A percentile compares a stretch with the other conserved stretches of the same genome.
phyloP scores from a whole-genome alignment of 2,329 filamentous ascomycete species.

The Aureobasidium melanogenum region DNA sequence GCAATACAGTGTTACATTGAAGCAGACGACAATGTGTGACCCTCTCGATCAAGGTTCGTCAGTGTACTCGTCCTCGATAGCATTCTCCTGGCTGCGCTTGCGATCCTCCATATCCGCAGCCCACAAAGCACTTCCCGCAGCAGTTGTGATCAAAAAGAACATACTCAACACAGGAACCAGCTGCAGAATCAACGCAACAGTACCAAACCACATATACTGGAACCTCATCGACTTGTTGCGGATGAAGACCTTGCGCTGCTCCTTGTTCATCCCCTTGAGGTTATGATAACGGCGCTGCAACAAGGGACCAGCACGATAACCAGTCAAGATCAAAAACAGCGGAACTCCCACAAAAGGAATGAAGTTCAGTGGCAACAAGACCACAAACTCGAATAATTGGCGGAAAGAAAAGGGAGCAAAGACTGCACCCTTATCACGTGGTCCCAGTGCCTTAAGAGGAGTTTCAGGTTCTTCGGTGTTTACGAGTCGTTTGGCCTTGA shows the following conservation, averaged over 20 bases:
- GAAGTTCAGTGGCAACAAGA: constrained; percentile 64
- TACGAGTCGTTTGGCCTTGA: constrained; percentile 51
- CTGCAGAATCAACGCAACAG: constrained; percentile 54
- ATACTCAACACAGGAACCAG: constrained; percentile 88
- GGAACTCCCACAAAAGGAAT: constrained; percentile 76
- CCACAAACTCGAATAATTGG: constrained; percentile 79
- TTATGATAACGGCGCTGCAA: constrained; percentile 89
- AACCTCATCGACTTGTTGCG: constrained; percentile 53
- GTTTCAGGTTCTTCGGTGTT: constrained; percentile 64
- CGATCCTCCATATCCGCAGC: constrained; percentile 64
- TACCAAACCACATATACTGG: constrained; percentile 92
- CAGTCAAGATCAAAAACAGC: constrained; percentile 80
- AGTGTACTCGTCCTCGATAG: constrained; percentile 20
- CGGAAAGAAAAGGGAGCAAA: constrained; percentile 84
- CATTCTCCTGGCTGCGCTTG: constrained; percentile 12
- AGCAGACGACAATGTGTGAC: not conserved
- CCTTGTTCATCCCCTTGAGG: constrained; percentile 63
- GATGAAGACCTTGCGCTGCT: constrained; percentile 63
- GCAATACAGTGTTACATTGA: not conserved
- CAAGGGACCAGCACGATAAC: constrained; percentile 76
- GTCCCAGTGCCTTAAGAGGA: constrained; percentile 72
- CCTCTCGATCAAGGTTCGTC: constrained; percentile 21
- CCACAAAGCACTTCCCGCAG: constrained; percentile 80
- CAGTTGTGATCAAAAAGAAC: constrained; percentile 83
- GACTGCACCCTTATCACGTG: constrained; percentile 64